Evolutionary conservation across 2,329 filamentous ascomycete genomes (phyloP).

Genomic region (Aspergillus tanneri): DNA sequence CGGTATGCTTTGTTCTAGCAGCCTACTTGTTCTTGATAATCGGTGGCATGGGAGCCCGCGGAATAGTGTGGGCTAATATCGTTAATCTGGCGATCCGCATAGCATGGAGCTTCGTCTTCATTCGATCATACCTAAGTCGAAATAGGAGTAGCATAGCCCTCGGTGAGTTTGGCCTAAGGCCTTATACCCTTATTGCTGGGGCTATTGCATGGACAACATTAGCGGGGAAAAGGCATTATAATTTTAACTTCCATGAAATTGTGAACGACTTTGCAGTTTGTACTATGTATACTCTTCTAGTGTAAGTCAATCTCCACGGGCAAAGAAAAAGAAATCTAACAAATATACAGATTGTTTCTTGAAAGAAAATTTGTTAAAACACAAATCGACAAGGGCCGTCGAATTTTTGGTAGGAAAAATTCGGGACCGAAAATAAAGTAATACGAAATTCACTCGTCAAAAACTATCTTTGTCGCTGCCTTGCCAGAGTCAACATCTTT

Average conservation of each 20-base stretch:
- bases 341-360: constrained; percentile 34
- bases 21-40: constrained; percentile 74
- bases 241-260: constrained; percentile 25
- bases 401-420: constrained; percentile 18
- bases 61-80: constrained; percentile 81
- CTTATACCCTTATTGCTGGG: constrained; percentile 46
- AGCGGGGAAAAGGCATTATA: constrained; percentile 21
- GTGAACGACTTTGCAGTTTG: constrained; percentile 53
- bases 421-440: constrained; percentile 23
- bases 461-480: constrained; percentile 87
- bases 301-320: constrained; percentile 56
- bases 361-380: constrained; percentile 34
- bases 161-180: constrained; percentile 46
- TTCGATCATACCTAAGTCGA: constrained; percentile 60
- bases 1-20: constrained; percentile 68
- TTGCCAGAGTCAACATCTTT: constrained; percentile 83
- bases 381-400: constrained; percentile 24
- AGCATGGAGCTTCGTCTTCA: constrained; percentile 74
- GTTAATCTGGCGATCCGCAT: constrained; percentile 89
- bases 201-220: constrained; percentile 48
- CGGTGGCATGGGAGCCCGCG: constrained; percentile 68
- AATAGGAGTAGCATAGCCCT: constrained; percentile 47
- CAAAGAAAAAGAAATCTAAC: constrained; percentile 18
- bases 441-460: constrained; percentile 57
- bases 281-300: constrained; percentile 53